Base-by-base conservation (phyloP, 1,284 basidiomycete genomes). In the Gomphus sp. region DNA sequence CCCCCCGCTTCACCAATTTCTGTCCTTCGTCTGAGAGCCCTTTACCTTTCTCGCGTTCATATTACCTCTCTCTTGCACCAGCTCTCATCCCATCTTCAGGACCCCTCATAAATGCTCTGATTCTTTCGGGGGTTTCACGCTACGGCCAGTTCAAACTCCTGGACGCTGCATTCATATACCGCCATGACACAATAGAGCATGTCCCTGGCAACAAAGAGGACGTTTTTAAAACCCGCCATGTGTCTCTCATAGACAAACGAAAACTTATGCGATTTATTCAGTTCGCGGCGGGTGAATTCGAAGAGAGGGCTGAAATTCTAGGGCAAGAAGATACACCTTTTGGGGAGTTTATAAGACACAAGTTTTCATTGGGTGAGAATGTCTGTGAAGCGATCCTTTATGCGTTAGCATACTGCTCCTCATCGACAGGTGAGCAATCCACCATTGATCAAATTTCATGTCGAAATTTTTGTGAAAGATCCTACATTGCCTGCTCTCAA, bases 191-290 rank as follows among this genome's bases (percentile, higher is more conserved):
- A 47, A 73, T 88, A 43, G 80, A 80, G 64, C 77, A 74, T 51
- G 95, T 98, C 0, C 96, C 96, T 0, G 85, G 87, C 33, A 91
- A 84, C 73, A 98, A 98, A 70, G 93, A 96, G 71, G 91, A 93
- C 62, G 82, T 99, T 25, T 98, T 99, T 80, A 93, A 90, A 73
- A 87, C 84, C 71, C 86, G 85, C 67, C 77, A 76, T 4, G 80
- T 98, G 12, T 79, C 79, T 3, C 77, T 98, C 6, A 71, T 95
- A 39, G 92, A 96, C 62, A 99, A 98, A 74, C 78, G 95, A 47
- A 80, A 88, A 43, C 75, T 99, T 43, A 98, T 98, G 91, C 92
- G 95, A 63, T 92, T 97, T 65, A 74, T 99, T 39, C 79, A 85
- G 66, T 94, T 91, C 67, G 87, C 88, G 43, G 79, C 80, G 0